Percentiles rank a stretch among this genome's conserved stretches.
Evolutionary conservation across 495 filamentous ascomycete species (phyloP).

Genomic region (Penicillium maclennaniae): DNA sequence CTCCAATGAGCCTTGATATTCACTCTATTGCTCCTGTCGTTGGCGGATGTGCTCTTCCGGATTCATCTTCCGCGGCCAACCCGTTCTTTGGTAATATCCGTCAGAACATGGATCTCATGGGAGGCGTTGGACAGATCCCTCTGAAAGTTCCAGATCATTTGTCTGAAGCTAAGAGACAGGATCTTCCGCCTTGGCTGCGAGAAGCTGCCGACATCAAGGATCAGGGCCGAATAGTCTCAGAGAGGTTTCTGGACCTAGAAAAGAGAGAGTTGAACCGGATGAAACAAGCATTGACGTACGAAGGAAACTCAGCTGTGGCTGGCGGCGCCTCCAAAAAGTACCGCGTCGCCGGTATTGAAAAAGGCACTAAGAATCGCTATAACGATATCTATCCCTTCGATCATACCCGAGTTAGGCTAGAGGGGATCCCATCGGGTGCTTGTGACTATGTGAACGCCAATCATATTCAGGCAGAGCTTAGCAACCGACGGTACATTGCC

Average conservation of each 20-base stretch:
- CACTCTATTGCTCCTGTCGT: slow-evolving; percentile 69
- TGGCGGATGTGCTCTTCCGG: slow-evolving; percentile 82
- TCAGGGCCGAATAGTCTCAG: slow-evolving; percentile 73
- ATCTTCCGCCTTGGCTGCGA: slow-evolving; percentile 73
- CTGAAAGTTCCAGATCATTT: slow-evolving; percentile 64
- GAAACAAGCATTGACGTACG: slow-evolving; percentile 76
- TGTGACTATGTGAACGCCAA: slow-evolving; percentile 98
- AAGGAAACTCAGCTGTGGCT: slow-evolving; percentile 49
- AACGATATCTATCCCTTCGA: slow-evolving; percentile 98
- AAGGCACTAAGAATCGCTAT: slow-evolving; percentile 92
- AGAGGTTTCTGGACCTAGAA: slow-evolving; percentile 81
- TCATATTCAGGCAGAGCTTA: slow-evolving; percentile 70
- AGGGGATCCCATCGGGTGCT: slow-evolving; percentile 60
- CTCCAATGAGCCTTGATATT: slow-evolving; percentile 46
- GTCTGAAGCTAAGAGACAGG: slow-evolving; percentile 34
- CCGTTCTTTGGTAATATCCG: slow-evolving; percentile 96
- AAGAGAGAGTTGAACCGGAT: slow-evolving; percentile 82
- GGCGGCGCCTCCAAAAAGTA: slow-evolving; percentile 34
- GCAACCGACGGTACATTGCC: slow-evolving; percentile 89
- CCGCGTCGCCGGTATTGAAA: slow-evolving; percentile 84
- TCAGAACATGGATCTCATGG: slow-evolving; percentile 93
- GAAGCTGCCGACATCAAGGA: slow-evolving; percentile 61
- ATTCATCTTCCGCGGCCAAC: slow-evolving; percentile 61
- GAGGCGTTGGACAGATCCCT: slow-evolving; percentile 87
- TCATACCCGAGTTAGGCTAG: slow-evolving; percentile 80